Conservation (phyloP, 2,329 filamentous ascomycete species). For the Pseudocercospora cruenta region DNA sequence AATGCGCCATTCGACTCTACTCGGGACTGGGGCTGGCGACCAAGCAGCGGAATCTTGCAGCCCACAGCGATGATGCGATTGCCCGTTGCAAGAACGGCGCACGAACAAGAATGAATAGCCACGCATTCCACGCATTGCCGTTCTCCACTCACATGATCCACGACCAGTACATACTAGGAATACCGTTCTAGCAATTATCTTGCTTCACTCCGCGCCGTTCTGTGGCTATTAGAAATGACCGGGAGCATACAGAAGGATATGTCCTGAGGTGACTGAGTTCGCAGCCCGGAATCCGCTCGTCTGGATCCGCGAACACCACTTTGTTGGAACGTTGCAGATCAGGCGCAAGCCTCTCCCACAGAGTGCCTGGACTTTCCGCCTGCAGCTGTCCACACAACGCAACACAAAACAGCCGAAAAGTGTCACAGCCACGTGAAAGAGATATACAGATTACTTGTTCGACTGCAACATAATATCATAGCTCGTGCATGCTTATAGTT, state of each 20-base stretch:
- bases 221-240: no score
- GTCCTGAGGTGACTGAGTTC: no score
- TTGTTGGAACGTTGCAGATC: slow-evolving; percentile 1
- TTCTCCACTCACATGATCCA: no score
- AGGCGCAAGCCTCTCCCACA: neutral
- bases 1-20: neutral
- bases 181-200: no score
- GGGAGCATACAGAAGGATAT: no score
- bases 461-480: neutral
- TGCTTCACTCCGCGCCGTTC: no score
- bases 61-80: neutral
- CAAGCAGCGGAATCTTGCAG: neutral
- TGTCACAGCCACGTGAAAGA: neutral
- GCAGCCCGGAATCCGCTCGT: neutral
- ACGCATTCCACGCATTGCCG: no score
- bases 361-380: neutral
- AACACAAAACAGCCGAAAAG: neutral
- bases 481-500: slow-evolving; percentile 29
- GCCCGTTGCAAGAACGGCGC: neutral
- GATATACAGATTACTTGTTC: neutral
- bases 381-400: neutral
- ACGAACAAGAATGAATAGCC: neutral
- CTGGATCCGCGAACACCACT: neutral
- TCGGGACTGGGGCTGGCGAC: neutral
- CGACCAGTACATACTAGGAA: no score